Evolutionary conservation across 129 eudicot genomes (phyloP).

Genomic region (Cynara cardunculus): DNA sequence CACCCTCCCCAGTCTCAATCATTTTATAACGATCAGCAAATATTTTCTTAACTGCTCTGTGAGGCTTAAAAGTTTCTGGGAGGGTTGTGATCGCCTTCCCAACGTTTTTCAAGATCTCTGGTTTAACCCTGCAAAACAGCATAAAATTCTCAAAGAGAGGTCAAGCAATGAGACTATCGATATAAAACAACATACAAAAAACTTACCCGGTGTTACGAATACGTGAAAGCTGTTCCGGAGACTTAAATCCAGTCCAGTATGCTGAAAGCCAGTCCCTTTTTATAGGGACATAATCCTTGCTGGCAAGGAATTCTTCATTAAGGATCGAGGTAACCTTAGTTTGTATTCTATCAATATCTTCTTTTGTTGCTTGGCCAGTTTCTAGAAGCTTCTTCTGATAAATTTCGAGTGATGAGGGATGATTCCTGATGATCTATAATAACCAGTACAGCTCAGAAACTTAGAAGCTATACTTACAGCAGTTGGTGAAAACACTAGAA

Average conservation of each 20-base stretch:
- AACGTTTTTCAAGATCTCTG: constrained; percentile 85
- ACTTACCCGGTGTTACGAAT: constrained; percentile 94
- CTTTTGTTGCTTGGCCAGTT: constrained; percentile 67
- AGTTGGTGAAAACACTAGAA: background rate
- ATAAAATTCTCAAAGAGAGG: background rate
- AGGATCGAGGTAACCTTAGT: constrained; percentile 76
- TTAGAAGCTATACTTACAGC: background rate
- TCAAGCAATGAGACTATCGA: background rate
- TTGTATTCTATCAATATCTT: constrained; percentile 71
- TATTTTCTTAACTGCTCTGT: constrained; percentile 83
- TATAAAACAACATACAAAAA: background rate
- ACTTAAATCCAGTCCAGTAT: constrained; percentile 89
- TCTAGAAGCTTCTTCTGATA: constrained; percentile 82
- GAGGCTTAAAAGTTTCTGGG: constrained; percentile 90
- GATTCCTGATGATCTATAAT: constrained; percentile 71
- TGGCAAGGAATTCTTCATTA: constrained; percentile 88
- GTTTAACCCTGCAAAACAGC: constrained; percentile 67
- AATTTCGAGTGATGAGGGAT: constrained; percentile 81
- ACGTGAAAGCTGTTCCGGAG: constrained; percentile 96
- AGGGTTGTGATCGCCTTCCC: constrained; percentile 85
- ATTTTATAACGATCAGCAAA: constrained; percentile 83
- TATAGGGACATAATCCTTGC: constrained; percentile 84
- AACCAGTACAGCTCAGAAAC: constrained; percentile 13
- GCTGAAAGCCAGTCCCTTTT: constrained; percentile 99
- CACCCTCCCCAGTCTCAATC: constrained; percentile 96